Conservation (phyloP, 2,329 filamentous ascomycete species). For the Diplodia intermedia region DNA sequence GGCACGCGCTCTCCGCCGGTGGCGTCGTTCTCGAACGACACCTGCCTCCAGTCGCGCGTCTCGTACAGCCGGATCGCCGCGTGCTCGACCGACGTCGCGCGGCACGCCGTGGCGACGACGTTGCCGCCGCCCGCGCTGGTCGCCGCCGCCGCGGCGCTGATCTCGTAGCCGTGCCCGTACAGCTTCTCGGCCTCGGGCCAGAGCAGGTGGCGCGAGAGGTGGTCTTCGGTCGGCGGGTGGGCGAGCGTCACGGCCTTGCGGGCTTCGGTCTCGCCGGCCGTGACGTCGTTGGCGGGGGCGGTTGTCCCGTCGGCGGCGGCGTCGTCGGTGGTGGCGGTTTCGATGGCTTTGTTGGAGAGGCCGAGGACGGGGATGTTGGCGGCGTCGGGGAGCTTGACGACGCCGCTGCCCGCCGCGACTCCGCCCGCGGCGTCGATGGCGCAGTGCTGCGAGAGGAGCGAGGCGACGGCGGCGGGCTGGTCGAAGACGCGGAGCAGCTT, state of each 20-base stretch:
- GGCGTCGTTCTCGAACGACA: conserved; percentile 66
- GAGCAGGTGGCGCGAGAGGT: conserved; percentile 85
- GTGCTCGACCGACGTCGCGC: conserved; percentile 89
- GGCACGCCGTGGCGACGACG: conserved; percentile 89
- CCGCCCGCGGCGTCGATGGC: conserved; percentile 55
- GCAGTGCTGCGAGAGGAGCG: conserved; percentile 72
- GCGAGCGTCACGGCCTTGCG: conserved; percentile 63
- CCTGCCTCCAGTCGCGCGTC: conserved; percentile 84
- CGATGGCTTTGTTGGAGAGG: conserved; percentile 91
- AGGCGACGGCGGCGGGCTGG: conserved; percentile 82
- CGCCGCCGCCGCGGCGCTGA: conserved; percentile 78
- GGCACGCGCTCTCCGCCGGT: not conserved
- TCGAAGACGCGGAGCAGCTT: conserved; percentile 97
- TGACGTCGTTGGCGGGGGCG: conserved; percentile 59
- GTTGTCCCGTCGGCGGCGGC: conserved; percentile 35
- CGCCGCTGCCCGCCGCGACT: conserved; percentile 34
- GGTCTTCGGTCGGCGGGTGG: conserved; percentile 87
- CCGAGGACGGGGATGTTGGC: conserved; percentile 95
- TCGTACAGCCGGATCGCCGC: conserved; percentile 93
- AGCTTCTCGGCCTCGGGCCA: conserved; percentile 98
- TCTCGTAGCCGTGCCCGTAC: conserved; percentile 97
- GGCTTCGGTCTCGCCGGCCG: conserved; percentile 43
- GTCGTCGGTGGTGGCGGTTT: conserved; percentile 52
- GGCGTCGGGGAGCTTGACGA: conserved; percentile 71
- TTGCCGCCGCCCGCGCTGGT: conserved; percentile 68